Evolutionary conservation across 495 filamentous ascomycete species (phyloP).

Genomic region (Cairneyella variabilis): DNA sequence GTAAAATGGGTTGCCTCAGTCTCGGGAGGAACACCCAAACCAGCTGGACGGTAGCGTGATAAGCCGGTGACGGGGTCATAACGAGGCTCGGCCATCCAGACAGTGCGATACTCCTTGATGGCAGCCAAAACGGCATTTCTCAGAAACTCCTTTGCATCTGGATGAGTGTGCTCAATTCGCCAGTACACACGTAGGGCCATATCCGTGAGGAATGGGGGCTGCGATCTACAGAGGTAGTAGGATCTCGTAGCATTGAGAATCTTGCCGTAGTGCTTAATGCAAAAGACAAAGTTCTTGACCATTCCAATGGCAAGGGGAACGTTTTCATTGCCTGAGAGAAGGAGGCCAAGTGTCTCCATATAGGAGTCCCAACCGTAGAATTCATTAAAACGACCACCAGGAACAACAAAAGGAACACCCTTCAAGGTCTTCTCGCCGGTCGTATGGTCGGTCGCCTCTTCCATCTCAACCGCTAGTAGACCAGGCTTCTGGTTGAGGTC

Average conservation of each 20-base stretch:
- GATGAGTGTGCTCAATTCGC: conserved; percentile 77
- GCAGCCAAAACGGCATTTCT: conserved; percentile 75
- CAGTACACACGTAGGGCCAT: conserved; percentile 91
- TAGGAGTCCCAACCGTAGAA: conserved; percentile 97
- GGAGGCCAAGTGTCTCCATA: conserved; percentile 86
- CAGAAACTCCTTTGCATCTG: conserved; percentile 73
- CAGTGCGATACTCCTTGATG: conserved; percentile 92
- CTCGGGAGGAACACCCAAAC: conserved; percentile 90
- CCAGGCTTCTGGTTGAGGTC: conserved; percentile 82
- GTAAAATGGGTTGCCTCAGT: conserved; percentile 86
- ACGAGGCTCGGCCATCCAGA: conserved; percentile 82
- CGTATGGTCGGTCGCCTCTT: conserved; percentile 57
- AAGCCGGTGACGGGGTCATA: conserved; percentile 78
- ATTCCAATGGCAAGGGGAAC: conserved; percentile 85
- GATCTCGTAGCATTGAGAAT: conserved; percentile 94
- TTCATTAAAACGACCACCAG: conserved; percentile 95
- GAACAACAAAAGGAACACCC: conserved; percentile 94
- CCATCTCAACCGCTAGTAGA: conserved; percentile 85
- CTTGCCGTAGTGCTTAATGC: conserved; percentile 96
- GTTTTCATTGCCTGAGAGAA: conserved; percentile 76
- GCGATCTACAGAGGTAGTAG: conserved; percentile 90
- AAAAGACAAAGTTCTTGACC: conserved; percentile 95
- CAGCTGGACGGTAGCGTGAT: conserved; percentile 83
- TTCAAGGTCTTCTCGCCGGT: conserved; percentile 62
- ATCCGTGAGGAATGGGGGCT: conserved; percentile 95